A percentile compares a stretch with the other conserved stretches of the same genome.
Evolutionary conservation across 1,284 basidiomycete genomes (phyloP).

Genomic region (Fomitopsis schrenkii): DNA sequence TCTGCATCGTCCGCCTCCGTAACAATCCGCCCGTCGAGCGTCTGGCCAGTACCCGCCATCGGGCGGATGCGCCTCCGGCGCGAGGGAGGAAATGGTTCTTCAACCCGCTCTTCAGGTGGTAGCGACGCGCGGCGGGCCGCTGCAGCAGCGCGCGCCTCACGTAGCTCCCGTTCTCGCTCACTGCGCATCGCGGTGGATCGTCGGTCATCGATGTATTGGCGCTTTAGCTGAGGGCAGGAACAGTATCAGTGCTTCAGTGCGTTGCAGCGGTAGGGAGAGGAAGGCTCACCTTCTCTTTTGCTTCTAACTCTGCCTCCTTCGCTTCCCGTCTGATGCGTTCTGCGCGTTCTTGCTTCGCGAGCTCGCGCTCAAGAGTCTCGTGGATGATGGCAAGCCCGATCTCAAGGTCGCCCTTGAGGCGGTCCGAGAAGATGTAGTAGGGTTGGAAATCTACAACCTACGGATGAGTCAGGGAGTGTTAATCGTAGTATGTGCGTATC

Average conservation of each 20-base stretch:
- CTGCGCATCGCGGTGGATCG: conserved; percentile 48
- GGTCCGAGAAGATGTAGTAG: conserved; percentile 57
- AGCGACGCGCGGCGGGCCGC: conserved; percentile 8
- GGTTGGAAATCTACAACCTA: conserved; percentile 46
- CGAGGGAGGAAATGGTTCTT: background rate
- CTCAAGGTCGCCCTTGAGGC: conserved; percentile 48
- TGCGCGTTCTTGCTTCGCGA: conserved; percentile 48
- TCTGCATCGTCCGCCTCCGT: background rate
- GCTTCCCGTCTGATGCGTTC: conserved; percentile 43
- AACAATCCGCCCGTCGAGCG: conserved; percentile 7
- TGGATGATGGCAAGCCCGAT: conserved; percentile 60
- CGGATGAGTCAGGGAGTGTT: background rate
- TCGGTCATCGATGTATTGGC: conserved; percentile 74
- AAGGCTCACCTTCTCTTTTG: conserved; percentile 44
- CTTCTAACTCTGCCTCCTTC: conserved; percentile 52
- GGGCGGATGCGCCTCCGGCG: background rate
- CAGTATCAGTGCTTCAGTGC: conserved; percentile 2
- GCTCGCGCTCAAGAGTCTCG: conserved; percentile 54
- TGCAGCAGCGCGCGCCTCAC: conserved; percentile 38
- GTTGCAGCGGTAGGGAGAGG: background rate
- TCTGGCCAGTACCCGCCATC: conserved; percentile 23
- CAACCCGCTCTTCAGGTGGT: background rate
- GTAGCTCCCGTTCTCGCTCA: conserved; percentile 42
- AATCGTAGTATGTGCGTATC: background rate
- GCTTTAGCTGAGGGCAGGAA: conserved; percentile 47